These are phyloP conservation scores for Aspergillus nanangensis DNA, from an alignment of 495 filamentous ascomycete species.

Conservation along the genomic window DNA sequence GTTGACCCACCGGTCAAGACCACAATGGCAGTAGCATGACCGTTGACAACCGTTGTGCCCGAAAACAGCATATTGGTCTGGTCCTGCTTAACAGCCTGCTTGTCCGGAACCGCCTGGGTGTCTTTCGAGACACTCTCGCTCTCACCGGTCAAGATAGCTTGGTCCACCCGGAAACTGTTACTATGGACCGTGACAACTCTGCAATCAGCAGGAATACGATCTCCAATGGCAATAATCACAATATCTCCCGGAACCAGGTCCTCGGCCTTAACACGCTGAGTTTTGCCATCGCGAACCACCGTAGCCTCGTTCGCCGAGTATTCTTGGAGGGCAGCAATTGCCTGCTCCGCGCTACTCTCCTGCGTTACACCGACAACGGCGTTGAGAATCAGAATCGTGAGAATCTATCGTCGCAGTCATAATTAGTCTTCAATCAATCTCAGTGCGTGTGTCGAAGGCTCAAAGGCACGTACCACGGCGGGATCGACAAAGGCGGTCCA, in stretches of 20 bases:
- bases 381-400: constrained; percentile 96
- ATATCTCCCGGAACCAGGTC: constrained; percentile 96
- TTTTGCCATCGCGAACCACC: constrained; percentile 72
- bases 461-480: constrained; percentile 64
- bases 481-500: constrained; percentile 99
- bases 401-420: constrained; percentile 54
- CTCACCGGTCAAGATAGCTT: constrained; percentile 96
- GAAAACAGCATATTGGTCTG: constrained; percentile 98
- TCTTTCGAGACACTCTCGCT: constrained; percentile 97
- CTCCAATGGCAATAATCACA: constrained; percentile 82
- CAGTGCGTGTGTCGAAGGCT: too few relatives aligned
- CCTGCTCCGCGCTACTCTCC: constrained; percentile 97
- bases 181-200: constrained; percentile 85
- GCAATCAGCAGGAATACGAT: constrained; percentile 96
- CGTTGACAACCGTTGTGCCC: constrained; percentile 93
- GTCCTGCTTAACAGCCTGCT: constrained; percentile 92
- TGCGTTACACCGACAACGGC: constrained; percentile 96
- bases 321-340: constrained; percentile 96
- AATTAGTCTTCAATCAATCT: too few relatives aligned
- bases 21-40: constrained; percentile 88
- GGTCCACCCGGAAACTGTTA: constrained; percentile 94
- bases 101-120: constrained; percentile 60
- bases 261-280: constrained; percentile 81
- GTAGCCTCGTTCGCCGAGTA: constrained; percentile 98
- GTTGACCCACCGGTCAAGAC: constrained; percentile 87